Evolutionary conservation across 257 asterid species (phyloP), one percentile per base, ranked within the genome.

Genomic region (Craterostigma plantagineum): DNA sequence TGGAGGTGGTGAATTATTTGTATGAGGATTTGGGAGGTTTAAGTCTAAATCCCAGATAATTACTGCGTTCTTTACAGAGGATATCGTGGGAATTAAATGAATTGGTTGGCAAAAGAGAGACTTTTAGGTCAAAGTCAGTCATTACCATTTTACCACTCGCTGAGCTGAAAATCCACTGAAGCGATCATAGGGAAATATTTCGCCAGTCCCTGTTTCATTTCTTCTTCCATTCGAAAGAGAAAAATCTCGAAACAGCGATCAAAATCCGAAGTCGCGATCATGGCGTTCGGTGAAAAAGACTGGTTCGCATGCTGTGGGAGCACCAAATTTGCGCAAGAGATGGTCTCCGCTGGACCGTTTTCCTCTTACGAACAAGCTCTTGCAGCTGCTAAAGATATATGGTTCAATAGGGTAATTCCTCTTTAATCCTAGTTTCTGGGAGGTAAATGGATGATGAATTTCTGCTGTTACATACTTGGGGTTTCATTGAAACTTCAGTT

Each of bases 241-340:
- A 23, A 23, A 23, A 23, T 6, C 30, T 23, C 30, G 30, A 23
- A 23, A 23, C 30, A 23, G 30, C 30, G 40, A 36, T 10, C 4
- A 14, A 16, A 40, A 40, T 8, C 38, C 37, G 15, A 14, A 60
- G 51, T 66, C 64, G 39, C 52, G 63, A 17, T 34, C 51, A 34
- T 43, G 45, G 59, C 23, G n/a, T 68, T 67, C 52, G 76, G 68
- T 23, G 86, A 70, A 56, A 65, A 71, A 49, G 95, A 79, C 34
- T 82, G 70, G 80, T 46, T 76, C 50, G 76, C 92, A 35, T 79
- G 95, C 63, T 87, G 93, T 54, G 95, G 95, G 38, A 87, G 98
- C 71, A 51, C 67, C 63, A 72, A 65, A 82, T 87, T 82, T 45
- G 83, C 93, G 8, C 59, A 60, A 45, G 67, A 72, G 40, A 82